These are phyloP conservation scores for Cadophora malorum DNA, from an alignment of 2,329 filamentous ascomycete genomes.

Conservation along the genomic window DNA sequence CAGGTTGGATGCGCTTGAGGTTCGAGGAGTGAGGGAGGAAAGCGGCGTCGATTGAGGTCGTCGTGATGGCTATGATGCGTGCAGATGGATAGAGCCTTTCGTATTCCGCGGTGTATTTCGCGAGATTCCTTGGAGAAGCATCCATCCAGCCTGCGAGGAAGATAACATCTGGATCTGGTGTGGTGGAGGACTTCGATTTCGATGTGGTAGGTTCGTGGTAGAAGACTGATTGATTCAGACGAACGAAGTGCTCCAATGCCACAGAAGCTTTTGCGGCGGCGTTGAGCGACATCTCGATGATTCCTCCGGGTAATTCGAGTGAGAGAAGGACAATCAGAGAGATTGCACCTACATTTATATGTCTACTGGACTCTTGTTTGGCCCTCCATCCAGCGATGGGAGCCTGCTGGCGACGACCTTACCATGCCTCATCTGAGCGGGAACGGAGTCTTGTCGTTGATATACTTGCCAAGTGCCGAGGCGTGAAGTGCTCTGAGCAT, in stretches of 20 bases:
- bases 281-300: not conserved
- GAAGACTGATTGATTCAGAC: conserved; percentile 49
- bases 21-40: conserved; percentile 43
- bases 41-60: conserved; percentile 53
- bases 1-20: conserved; percentile 51
- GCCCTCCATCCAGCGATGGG: not conserved
- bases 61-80: conserved; percentile 58
- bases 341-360: conserved; percentile 19
- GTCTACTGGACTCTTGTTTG: not conserved
- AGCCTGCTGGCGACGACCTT: not conserved
- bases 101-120: conserved; percentile 56
- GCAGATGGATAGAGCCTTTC: conserved; percentile 50
- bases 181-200: conserved; percentile 21
- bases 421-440: conserved; percentile 11
- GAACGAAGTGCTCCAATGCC: conserved; percentile 43
- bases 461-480: conserved; percentile 13
- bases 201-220: conserved; percentile 45
- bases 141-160: conserved; percentile 56
- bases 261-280: not conserved
- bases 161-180: conserved; percentile 50
- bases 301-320: not conserved
- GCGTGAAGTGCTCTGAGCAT: not conserved
- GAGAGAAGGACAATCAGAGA: not conserved
- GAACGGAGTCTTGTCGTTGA: conserved; percentile 8
- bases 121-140: conserved; percentile 50